These are phyloP conservation scores for Salix arbutifolia DNA, from an alignment of 345 rosid genomes.

Conservation along the genomic window DNA sequence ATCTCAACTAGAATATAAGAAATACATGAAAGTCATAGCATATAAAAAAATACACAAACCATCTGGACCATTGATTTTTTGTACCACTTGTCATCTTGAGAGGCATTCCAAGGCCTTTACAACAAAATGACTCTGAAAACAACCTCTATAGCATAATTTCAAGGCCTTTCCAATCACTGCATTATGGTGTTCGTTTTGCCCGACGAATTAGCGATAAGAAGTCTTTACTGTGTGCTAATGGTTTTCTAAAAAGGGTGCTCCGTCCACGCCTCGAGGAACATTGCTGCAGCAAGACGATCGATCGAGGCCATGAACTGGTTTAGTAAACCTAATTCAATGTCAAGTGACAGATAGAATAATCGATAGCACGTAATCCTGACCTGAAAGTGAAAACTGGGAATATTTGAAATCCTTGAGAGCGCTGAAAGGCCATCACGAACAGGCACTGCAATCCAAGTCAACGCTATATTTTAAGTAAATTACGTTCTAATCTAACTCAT, in stretches of 20 bases:
- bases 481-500: neutral
- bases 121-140: neutral
- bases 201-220: slow-evolving; percentile 35
- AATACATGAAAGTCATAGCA: no score
- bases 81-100: no score
- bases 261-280: slow-evolving; percentile 20
- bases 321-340: neutral
- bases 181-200: slow-evolving; percentile 30
- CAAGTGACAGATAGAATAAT: neutral
- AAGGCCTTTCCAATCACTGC: neutral
- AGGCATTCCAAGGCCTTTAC: no score
- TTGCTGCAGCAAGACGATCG: slow-evolving; percentile 11
- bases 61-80: no score
- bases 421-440: slow-evolving; percentile 34
- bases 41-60: no score
- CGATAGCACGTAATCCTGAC: slow-evolving; percentile 7
- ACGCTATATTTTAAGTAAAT: neutral
- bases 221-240: slow-evolving; percentile 14
- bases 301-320: neutral
- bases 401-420: slow-evolving; percentile 23
- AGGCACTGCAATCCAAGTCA: slow-evolving; percentile 13
- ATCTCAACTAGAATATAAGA: no score
- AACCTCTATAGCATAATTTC: neutral
- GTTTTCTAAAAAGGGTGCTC: slow-evolving; percentile 5
- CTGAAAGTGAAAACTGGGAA: slow-evolving; percentile 52